Evolutionary conservation across 495 filamentous ascomycete species (phyloP), one percentile per base, ranked within the genome.

Genomic region (Penicillium nucicola): DNA sequence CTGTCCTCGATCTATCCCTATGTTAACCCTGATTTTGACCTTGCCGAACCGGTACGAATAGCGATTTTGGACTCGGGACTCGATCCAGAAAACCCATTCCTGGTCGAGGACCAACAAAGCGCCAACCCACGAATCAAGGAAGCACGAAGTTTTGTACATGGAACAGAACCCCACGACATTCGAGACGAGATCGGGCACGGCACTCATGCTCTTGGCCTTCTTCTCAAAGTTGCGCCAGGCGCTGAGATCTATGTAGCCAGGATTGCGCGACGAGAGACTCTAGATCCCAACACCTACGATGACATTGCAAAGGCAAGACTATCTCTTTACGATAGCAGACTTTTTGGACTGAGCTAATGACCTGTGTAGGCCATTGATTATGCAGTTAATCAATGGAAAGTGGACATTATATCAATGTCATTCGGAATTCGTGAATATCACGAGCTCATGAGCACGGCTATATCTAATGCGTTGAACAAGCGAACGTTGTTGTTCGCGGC

Each of bases 391-490:
- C 39, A 62, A 55, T 68, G 65, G 65, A 62, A 67, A 36, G 65
- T 68, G 38, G 64, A 68, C 48, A 61, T 68, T 47, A 67, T 68
- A 53, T 64, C 65, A 11, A 68, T 68, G 59, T 67, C 65, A 31
- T 68, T 68, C 23, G 65, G 65, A 0, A 59, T 66, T 44, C 63
- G 60, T 38, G 52, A 66, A 55, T 54, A 57, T 45, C 17, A 48
- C 48, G 57, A 63, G 40, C 42, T 44, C 11, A 64, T 68, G 14
- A 59, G 52, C 20, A 48, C 37, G 44, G 62, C 65, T 12, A 55
- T 66, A 44, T 55, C 55, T 1, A 56, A 62, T 51, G 62, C 62
- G 30, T 14, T 59, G 34, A 20, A 61, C 35, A 55, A 32, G 5
- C 52, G 48, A 35, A 62, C 54, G 32, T 45, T 68, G 41, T 47